These are phyloP conservation scores for Cytospora schulzeri DNA, from an alignment of 2,329 filamentous ascomycete species.

Conservation along the genomic window DNA sequence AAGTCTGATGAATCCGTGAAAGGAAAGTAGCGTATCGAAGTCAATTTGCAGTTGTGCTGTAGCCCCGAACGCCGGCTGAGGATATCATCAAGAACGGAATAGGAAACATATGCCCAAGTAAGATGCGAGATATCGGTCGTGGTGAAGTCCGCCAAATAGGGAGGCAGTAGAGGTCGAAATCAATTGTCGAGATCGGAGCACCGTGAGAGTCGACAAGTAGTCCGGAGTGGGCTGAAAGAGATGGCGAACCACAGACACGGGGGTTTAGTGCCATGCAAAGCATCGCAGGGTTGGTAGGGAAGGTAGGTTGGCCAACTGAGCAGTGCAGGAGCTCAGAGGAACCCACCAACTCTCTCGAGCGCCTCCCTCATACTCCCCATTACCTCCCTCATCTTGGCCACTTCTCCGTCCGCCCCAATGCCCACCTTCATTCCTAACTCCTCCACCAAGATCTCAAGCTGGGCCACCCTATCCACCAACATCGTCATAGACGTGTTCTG, in stretches of 20 bases:
- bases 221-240: not conserved
- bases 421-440: constrained; percentile 16
- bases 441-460: constrained; percentile 10
- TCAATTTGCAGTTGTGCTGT: no score
- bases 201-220: not conserved
- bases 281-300: not conserved
- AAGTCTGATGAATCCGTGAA: no score
- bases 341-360: constrained; percentile 19
- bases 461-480: not conserved
- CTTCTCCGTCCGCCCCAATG: constrained; percentile 14
- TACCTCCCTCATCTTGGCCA: constrained; percentile 25
- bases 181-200: not conserved
- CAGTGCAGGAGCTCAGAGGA: not conserved
- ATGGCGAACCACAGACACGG: not conserved
- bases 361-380: constrained; percentile 6
- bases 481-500: constrained; percentile 5
- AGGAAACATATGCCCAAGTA: not conserved
- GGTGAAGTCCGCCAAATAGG: not conserved
- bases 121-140: not conserved
- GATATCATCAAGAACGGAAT: not conserved
- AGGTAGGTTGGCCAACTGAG: not conserved
- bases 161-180: not conserved
- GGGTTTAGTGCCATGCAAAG: no score
- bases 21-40: not conserved
- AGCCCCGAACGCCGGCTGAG: not conserved